Percentiles rank a stretch among this genome's conserved stretches.
phyloP scores from a whole-genome alignment of 306 rosid species.

The Corylus avellana region DNA sequence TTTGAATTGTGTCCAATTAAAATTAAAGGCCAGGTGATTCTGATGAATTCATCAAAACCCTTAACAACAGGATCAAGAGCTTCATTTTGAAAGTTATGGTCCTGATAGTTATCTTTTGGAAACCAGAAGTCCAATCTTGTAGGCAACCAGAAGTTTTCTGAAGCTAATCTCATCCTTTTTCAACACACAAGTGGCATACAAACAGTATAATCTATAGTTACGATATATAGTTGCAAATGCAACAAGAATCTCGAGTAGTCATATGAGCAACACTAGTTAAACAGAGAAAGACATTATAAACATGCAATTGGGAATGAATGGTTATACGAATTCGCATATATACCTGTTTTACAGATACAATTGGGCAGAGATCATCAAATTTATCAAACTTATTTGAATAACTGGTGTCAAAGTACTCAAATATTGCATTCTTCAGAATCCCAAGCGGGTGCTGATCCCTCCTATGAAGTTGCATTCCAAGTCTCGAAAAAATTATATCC shows the following conservation, averaged over 20 bases:
- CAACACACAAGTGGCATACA: slow-evolving; percentile 1
- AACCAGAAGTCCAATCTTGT: not conserved
- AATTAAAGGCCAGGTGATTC: not conserved
- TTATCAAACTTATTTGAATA: slow-evolving; percentile 77
- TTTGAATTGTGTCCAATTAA: not conserved
- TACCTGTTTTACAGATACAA: slow-evolving; percentile 87
- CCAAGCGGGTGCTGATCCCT: slow-evolving; percentile 91
- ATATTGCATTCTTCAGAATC: slow-evolving; percentile 81
- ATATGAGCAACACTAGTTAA: slow-evolving; percentile 12
- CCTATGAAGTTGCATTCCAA: slow-evolving; percentile 93
- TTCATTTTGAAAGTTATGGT: not conserved
- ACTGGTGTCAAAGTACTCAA: slow-evolving; percentile 72
- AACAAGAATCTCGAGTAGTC: not conserved
- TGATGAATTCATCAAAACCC: not conserved
- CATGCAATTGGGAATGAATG: slow-evolving; percentile 6
- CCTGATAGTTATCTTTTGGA: not conserved
- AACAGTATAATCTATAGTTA: not conserved
- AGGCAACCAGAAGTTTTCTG: not conserved
- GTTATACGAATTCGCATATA: not conserved
- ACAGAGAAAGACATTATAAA: slow-evolving; percentile 10
- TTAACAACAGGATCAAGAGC: not conserved
- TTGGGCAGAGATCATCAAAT: slow-evolving; percentile 79
- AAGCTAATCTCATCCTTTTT: not conserved
- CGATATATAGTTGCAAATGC: not conserved
- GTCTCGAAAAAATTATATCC: slow-evolving; percentile 75